Evolutionary conservation across 192 early-diverging fungal genomes (phyloP).

Genomic region (Anaeromyces robustus): DNA sequence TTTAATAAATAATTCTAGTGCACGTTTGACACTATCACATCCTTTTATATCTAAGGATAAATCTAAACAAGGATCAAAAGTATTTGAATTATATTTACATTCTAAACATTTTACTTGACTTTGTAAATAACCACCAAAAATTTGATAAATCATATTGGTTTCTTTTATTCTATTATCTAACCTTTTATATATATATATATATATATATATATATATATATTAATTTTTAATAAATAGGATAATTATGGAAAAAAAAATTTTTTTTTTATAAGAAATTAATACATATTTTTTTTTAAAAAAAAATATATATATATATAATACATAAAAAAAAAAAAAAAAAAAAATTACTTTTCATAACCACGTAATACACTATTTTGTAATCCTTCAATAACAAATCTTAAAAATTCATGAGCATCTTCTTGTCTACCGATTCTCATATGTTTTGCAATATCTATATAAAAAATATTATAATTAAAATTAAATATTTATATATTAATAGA

Average conservation of each 20-base stretch:
- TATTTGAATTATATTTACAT: slow-evolving; percentile 60
- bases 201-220: no score
- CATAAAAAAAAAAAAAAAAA: no score
- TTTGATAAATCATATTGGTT: slow-evolving; percentile 55
- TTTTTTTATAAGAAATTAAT: no score
- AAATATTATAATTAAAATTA: no score
- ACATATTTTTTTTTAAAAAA: no score
- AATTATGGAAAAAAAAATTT: no score
- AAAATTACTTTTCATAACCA: slow-evolving; percentile 27
- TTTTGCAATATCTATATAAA: slow-evolving; percentile 52
- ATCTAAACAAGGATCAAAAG: slow-evolving; percentile 59
- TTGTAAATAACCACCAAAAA: slow-evolving; percentile 73
- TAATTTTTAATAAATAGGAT: no score
- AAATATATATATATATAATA: no score
- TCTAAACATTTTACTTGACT: slow-evolving; percentile 56
- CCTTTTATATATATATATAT: neutral
- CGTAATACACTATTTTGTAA: slow-evolving; percentile 44
- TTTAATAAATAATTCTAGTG: slow-evolving; percentile 53
- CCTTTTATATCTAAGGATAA: slow-evolving; percentile 59
- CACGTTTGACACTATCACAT: slow-evolving; percentile 42
- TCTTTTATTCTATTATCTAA: slow-evolving; percentile 51
- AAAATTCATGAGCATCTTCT: slow-evolving; percentile 84
- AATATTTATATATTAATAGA: no score
- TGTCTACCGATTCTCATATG: slow-evolving; percentile 64
- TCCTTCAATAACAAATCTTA: slow-evolving; percentile 49